phyloP scores from a whole-genome alignment of 805 yeast species.

The Teunomyces panamensis region DNA sequence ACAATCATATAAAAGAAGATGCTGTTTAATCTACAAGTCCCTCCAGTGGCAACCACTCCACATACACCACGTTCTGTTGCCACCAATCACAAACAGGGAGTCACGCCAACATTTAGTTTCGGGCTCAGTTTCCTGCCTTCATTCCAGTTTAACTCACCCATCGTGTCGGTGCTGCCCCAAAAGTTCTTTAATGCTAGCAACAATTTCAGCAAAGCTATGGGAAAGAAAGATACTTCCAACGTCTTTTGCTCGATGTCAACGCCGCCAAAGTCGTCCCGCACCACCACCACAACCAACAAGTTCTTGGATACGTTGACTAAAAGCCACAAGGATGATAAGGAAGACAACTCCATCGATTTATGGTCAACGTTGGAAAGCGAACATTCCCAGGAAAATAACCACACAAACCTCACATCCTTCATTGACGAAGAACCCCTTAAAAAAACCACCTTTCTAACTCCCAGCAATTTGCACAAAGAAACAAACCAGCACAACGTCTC shows the following conservation, averaged over 20 bases:
- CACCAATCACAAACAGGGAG: constrained; percentile 3
- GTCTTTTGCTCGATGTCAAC: constrained; percentile 14
- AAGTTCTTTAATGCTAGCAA: constrained; percentile 26
- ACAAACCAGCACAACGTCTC: no score
- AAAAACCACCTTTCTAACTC: constrained; percentile 28
- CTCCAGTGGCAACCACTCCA: not conserved
- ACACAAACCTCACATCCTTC: constrained; percentile 21
- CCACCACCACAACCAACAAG: constrained; percentile 7
- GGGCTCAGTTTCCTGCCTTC: constrained; percentile 44
- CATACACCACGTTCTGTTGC: constrained; percentile 5
- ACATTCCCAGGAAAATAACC: constrained; percentile 7
- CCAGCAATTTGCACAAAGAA: constrained; percentile 20
- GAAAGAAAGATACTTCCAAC: constrained; percentile 7
- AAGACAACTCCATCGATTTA: constrained; percentile 20
- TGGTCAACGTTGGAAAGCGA: constrained; percentile 30
- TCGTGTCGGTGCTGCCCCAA: constrained; percentile 34
- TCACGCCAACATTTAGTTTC: constrained; percentile 35
- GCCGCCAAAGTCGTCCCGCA: constrained; percentile 14
- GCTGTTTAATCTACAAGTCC: constrained; percentile 1
- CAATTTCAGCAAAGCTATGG: constrained; percentile 14
- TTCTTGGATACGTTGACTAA: constrained; percentile 15
- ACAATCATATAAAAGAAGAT: not conserved
- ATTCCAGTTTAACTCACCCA: constrained; percentile 38
- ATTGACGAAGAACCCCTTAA: constrained; percentile 20
- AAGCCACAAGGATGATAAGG: constrained; percentile 5